A percentile compares a stretch with the other conserved stretches of the same genome.
These are phyloP conservation scores for Chenopodium quinoa DNA, from an alignment of 148 eudicot species.

Conservation along the genomic window DNA sequence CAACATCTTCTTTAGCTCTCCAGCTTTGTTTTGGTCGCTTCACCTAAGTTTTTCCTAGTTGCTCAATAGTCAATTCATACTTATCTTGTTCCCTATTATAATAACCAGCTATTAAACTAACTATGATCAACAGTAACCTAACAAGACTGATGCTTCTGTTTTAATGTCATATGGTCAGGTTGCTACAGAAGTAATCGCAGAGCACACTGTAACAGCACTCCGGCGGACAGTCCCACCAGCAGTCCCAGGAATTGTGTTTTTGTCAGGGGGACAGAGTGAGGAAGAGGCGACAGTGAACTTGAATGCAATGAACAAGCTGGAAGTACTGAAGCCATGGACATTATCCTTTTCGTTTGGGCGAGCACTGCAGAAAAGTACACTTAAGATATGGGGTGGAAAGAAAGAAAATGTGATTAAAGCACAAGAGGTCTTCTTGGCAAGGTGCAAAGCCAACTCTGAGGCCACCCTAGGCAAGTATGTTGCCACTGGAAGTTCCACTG, in stretches of 20 bases:
- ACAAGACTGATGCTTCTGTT: background rate
- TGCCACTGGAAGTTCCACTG: conserved; percentile 48
- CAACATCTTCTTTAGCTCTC: background rate
- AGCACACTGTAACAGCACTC: conserved; percentile 73
- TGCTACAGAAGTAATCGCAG: conserved; percentile 72
- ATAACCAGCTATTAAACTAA: background rate
- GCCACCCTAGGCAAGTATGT: conserved; percentile 73
- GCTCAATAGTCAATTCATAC: background rate
- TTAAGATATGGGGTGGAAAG: conserved; percentile 82
- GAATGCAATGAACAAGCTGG: conserved; percentile 79
- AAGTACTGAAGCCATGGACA: conserved; percentile 77
- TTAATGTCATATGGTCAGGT: conserved; percentile 43
- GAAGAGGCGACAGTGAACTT: conserved; percentile 78
- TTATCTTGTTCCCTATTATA: background rate
- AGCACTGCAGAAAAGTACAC: conserved; percentile 84
- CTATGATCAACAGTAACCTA: background rate
- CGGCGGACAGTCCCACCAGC: conserved; percentile 85
- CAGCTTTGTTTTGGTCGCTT: background rate
- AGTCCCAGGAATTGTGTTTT: conserved; percentile 84
- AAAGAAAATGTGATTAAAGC: conserved; percentile 73
- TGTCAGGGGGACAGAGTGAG: conserved; percentile 94
- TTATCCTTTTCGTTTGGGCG: conserved; percentile 87
- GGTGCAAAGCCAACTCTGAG: conserved; percentile 85
- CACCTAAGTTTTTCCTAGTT: background rate
- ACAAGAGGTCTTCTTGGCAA: conserved; percentile 54